Evolutionary conservation across 352 stramenopile species (phyloP), one percentile per base, ranked within the genome.

Genomic region (Ochromonadaceae sp.): DNA sequence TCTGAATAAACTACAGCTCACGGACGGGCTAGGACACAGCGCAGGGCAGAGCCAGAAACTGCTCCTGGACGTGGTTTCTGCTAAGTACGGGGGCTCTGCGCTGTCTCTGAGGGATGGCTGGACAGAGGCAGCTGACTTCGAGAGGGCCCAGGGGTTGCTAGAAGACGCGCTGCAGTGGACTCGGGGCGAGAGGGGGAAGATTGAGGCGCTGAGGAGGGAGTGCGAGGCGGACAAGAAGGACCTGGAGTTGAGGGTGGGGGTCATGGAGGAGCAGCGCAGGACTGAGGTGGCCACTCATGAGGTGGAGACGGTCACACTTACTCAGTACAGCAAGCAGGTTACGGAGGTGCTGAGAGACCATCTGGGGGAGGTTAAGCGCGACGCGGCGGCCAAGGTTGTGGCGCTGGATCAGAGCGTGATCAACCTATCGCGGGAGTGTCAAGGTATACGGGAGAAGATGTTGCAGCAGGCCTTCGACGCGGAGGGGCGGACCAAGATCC

Each of bases 391-490:
- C 22, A 60, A 28, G 31, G 36, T 63, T n/a, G 20, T 15, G 30
- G 7, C 9, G 7, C 31, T 63, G 28, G 55, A 63, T 28, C 25
- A 9, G 30, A 31, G 5, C 20, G 40, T 63, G n/a, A 41, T 31
- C 2, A 4, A 49, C 30, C 26, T 63, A 38, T 63, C 55, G 17
- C 31, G 38, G 7, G 55, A 63, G 41, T 63, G 55, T 63, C 55
- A 63, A 50, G 28, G 52, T 7, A 36, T 63, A 22, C 55, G 55
- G 7, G 55, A 63, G 41, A 42, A 63, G 40, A 20, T 50, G 30
- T 32, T 50, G 14, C 12, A 5, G 26, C 55, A 63, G 30, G 5
- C 36, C n/a, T 28, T 63, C 28, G 31, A n/a, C 4, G 36, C 30
- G 26, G 31, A 63, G 36, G 38, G 41, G 28, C 48, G 52, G 26